Base-by-base conservation (phyloP, 768 basidiomycete genomes). In the Clitopilus hobsonii region DNA sequence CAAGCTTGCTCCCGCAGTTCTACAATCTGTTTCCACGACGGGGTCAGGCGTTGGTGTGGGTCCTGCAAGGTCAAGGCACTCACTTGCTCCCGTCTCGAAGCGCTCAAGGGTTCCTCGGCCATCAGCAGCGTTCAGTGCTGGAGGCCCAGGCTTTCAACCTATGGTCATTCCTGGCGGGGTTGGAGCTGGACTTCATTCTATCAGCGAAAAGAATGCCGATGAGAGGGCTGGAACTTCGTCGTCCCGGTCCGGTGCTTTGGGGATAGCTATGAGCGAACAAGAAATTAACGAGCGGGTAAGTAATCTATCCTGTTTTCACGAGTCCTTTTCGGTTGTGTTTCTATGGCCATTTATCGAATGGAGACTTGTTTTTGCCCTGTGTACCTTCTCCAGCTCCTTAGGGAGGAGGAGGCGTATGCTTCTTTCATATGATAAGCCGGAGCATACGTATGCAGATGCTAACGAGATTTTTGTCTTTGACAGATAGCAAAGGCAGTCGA, bases 401-500 rank as follows among this genome's bases (percentile, higher is more conserved):
- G 41, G 41, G n/a, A 45, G 11, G 41, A 18, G 10, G 41, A 20
- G 22, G 22, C n/a, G 41, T 10, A 45, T 16, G 22, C 10, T 16
- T 11, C 22, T 27, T 11, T 57, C 28, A 32, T 36, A 36, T 41
- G 47, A 29, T 29, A 16, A 32, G 11, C 51, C 24, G 28, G 18
- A 23, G 24, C 22, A 22, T 41, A 20, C 4, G 41, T 38, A 14
- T 28, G 30, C n/a, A n/a, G n/a, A n/a, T 24, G 41, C 20, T 32
- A 4, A 47, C 49, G 13, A 52, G 36, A 25, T 47, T 50, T 18
- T 20, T 30, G 36, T 52, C 47, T 41, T 45, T 38, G 23, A 20
- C 61, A 88, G 88, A 89, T 91, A 54, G 82, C 85, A 48, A 81
- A 74, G 59, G 85, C 84, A 6, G 89, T 91, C 26, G 86, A 91